A percentile compares a stretch with the other conserved stretches of the same genome.
phyloP scores from a whole-genome alignment of 352 stramenopile species.

The Phytophthora europaea region DNA sequence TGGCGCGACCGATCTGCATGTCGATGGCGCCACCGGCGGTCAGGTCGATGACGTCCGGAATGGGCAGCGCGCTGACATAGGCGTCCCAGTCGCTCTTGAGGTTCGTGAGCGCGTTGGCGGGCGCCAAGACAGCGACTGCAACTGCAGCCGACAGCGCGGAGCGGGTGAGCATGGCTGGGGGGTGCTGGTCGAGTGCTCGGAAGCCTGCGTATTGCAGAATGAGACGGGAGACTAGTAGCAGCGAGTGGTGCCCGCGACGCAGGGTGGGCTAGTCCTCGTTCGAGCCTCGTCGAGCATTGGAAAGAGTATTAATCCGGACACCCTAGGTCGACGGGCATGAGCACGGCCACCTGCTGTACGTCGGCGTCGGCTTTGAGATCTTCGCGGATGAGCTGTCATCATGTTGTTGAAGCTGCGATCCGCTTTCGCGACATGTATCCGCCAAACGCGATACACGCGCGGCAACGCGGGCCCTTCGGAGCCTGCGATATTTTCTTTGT shows the following conservation, averaged over 20 bases:
- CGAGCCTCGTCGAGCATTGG: not conserved
- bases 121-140: conserved; percentile 16
- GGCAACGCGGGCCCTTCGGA: not conserved
- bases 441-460: conserved; percentile 11
- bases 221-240: conserved; percentile 9
- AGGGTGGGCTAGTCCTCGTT: no score
- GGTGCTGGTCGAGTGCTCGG: conserved; percentile 16
- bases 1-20: conserved; percentile 50
- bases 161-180: conserved; percentile 24
- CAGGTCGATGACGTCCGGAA: conserved; percentile 61
- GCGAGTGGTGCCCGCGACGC: conserved; percentile 7
- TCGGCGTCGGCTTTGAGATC: conserved; percentile 4
- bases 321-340: conserved; percentile 10
- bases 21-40: conserved; percentile 41
- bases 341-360: conserved; percentile 22
- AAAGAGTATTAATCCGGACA: conserved; percentile 22
- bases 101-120: conserved; percentile 31
- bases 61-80: conserved; percentile 45
- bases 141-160: conserved; percentile 23
- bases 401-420: conserved; percentile 16
- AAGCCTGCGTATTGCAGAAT: conserved; percentile 38
- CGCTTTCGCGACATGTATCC: not conserved
- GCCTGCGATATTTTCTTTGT: not conserved
- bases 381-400: not conserved
- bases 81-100: conserved; percentile 59